Conservation (phyloP, 345 rosid genomes). For the Dipteronia sinensis region DNA sequence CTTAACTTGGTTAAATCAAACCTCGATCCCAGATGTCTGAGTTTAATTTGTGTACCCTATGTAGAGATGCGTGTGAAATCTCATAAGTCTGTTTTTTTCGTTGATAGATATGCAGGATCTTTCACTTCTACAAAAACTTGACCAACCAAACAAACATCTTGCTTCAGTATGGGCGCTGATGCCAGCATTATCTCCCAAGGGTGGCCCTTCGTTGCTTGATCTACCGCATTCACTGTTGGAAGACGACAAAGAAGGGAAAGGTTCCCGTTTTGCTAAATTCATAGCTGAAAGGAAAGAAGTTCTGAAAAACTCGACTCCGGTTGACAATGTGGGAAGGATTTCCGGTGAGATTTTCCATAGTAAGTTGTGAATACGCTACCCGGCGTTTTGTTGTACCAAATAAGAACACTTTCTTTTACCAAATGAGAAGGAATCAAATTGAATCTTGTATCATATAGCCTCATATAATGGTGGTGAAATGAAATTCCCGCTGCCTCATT, state of each 20-base stretch:
- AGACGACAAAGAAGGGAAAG: slow-evolving; percentile 56
- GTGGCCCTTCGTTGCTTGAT: slow-evolving; percentile 41
- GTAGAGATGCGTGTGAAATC: neutral
- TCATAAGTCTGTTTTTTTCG: slow-evolving; percentile 4
- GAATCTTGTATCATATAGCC: neutral
- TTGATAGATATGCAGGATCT: slow-evolving; percentile 56
- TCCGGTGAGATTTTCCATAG: slow-evolving; percentile 43
- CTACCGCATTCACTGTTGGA: slow-evolving; percentile 44
- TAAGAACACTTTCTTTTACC: neutral
- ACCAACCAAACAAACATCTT: slow-evolving; percentile 61
- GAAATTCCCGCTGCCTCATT: neutral
- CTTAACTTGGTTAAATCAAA: neutral
- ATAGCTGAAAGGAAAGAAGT: slow-evolving; percentile 54
- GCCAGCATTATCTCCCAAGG: slow-evolving; percentile 68
- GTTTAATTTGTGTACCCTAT: neutral
- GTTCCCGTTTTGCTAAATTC: slow-evolving; percentile 85
- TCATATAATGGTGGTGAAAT: neutral
- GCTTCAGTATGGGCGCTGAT: slow-evolving; percentile 83
- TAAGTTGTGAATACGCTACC: slow-evolving; percentile 71
- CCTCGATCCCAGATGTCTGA: neutral
- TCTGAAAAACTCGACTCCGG: slow-evolving; percentile 39
- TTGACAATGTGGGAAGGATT: slow-evolving; percentile 28
- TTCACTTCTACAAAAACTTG: slow-evolving; percentile 59
- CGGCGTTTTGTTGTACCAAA: neutral
- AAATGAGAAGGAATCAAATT: neutral